Evolutionary conservation across 768 basidiomycete genomes (phyloP).

Genomic region (Psilocybe cyanescens): DNA sequence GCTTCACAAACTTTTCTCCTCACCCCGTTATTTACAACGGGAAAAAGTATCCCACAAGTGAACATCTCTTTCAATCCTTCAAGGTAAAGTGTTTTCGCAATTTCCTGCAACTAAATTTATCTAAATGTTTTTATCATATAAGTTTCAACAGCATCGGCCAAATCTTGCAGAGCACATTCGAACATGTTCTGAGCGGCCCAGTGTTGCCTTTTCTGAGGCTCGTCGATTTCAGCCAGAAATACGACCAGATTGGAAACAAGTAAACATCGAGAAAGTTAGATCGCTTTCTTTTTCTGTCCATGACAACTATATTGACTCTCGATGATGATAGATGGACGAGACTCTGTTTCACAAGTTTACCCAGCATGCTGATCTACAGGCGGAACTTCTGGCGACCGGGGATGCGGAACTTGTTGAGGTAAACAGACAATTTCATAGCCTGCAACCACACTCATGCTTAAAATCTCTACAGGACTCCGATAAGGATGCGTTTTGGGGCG

Average conservation of each 20-base stretch:
- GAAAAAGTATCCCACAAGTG: conserved; percentile 73
- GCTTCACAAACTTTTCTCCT: conserved; percentile 75
- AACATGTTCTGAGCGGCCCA: conserved; percentile 63
- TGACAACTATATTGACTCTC: neutral
- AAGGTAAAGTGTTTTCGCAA: conserved; percentile 43
- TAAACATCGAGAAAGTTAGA: conserved; percentile 66
- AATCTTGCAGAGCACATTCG: conserved; percentile 72
- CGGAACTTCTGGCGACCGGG: conserved; percentile 65
- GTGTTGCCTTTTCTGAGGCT: conserved; percentile 69
- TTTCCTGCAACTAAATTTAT: neutral
- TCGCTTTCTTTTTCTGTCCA: neutral
- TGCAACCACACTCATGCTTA: conserved; percentile 2
- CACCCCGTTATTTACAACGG: conserved; percentile 66
- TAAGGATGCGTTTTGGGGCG: conserved; percentile 81
- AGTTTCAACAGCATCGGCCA: conserved; percentile 66
- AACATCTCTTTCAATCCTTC: conserved; percentile 79
- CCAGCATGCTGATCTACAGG: conserved; percentile 64
- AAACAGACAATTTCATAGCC: conserved; percentile 15
- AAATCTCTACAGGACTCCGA: conserved; percentile 59
- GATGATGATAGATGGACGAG: conserved; percentile 59
- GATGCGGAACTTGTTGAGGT: conserved; percentile 75
- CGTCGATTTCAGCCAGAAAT: conserved; percentile 65
- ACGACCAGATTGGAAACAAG: conserved; percentile 67
- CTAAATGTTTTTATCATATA: conserved; percentile 6
- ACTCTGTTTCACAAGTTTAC: conserved; percentile 70